A percentile compares a stretch with the other conserved stretches of the same genome.
Evolutionary conservation across 139 green algal genomes (phyloP).

Genomic region (Tetradesmus lagerheimii): DNA sequence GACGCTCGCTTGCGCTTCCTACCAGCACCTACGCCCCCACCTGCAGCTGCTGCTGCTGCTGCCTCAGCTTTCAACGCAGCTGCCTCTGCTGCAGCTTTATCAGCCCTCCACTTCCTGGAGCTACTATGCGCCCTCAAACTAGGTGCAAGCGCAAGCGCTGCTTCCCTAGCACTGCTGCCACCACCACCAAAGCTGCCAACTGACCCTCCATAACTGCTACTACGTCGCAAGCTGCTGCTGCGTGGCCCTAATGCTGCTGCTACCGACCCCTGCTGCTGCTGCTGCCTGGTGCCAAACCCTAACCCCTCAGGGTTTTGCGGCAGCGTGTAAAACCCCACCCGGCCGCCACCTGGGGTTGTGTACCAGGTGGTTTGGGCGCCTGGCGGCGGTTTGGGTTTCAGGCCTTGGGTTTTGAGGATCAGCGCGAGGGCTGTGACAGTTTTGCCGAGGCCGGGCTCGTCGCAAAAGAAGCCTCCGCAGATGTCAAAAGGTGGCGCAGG

Average conservation of each 20-base stretch:
- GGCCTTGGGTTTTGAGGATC: slow-evolving; percentile 77
- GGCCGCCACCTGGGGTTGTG: not conserved
- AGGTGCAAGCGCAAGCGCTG: slow-evolving; percentile 10
- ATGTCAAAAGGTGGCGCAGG: slow-evolving; percentile 60
- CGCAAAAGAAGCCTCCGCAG: slow-evolving; percentile 90
- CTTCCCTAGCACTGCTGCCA: not conserved
- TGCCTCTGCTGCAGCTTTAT: not conserved
- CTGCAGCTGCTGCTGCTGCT: slow-evolving; percentile 11
- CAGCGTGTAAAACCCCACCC: slow-evolving; percentile 24
- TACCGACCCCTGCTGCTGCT: not conserved
- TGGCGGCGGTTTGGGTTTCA: not conserved
- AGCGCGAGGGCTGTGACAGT: slow-evolving; percentile 88
- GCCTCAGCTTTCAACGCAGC: slow-evolving; percentile 16
- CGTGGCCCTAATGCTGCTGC: not conserved
- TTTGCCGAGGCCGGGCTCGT: slow-evolving; percentile 96
- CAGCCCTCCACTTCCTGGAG: not conserved
- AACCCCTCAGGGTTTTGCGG: not conserved
- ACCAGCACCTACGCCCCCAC: not conserved
- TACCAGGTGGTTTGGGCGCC: slow-evolving; percentile 4
- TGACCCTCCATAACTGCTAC: not conserved
- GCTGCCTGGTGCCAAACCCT: not conserved
- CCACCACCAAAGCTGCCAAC: not conserved
- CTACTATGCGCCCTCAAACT: slow-evolving; percentile 1
- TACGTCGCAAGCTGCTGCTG: not conserved
- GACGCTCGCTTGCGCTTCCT: not conserved